Base-by-base conservation (phyloP, 164 flowering plant species). In the Dillenia suffruticosa region DNA sequence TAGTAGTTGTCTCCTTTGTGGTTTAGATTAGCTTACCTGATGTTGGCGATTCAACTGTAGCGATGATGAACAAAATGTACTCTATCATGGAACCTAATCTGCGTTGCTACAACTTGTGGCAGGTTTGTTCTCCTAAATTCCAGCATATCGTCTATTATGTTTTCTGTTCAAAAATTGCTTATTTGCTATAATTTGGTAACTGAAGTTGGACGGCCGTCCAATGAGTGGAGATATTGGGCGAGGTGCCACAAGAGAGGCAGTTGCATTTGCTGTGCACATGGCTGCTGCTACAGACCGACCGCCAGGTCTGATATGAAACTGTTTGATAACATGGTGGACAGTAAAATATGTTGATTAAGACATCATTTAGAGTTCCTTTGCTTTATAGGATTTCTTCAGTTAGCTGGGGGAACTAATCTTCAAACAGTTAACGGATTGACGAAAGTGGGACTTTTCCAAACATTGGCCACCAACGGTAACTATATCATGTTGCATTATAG, bases 181-280 rank as follows among this genome's bases (percentile, higher is more conserved):
- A 48, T 19, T 12, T 65, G 49, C 49, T 10, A 51, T 53, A n/a
- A 58, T 10, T 9, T 68, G 19, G 68, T 49, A 57, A 61, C 13
- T 51, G 51, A 57, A 90, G 97, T 76, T 91, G 80, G 97, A 91
- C 80, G 97, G 95, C 12, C 93, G 91, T n/a, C 95, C 97, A 15
- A 91, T 91, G 97, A 91, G 95, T 64, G 95, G 97, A 68, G 97
- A 91, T 69, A 88, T 91, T 70, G 95, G 97, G 12, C 78, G 84
- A 63, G 97, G 97, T 53, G 88, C 97, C 62, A 88, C 97, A 12
- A 78, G 83, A 68, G 86, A 83, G 64, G 73, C 89, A 57, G 79
- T 90, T 56, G 72, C 80, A 63, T 90, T 90, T 74, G 90, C 91
- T 44, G 73, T 59, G 66, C 79, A 60, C 50, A 62, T 85, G 76